Evolutionary conservation across 768 basidiomycete genomes (phyloP).

Genomic region (Pulveroboletus sp.): DNA sequence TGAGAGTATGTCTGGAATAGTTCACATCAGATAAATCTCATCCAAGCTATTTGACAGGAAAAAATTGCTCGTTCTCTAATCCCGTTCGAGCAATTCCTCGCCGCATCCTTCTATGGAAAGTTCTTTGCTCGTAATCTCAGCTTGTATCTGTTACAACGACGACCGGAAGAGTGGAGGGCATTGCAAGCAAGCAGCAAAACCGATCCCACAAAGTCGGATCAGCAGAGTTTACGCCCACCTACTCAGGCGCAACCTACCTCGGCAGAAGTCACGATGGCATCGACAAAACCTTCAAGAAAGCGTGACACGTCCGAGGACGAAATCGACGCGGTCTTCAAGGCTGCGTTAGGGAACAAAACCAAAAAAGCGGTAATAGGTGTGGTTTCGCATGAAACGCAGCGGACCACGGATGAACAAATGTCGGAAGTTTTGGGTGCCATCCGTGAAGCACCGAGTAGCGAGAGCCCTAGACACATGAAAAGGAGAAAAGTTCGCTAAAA

Average conservation of each 20-base stretch:
- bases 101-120: slow-evolving; percentile 80
- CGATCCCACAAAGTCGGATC: slow-evolving; percentile 9
- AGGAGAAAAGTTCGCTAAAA: slow-evolving; percentile 21
- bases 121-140: slow-evolving; percentile 82
- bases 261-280: neutral
- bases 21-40: slow-evolving; percentile 5
- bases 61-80: slow-evolving; percentile 86
- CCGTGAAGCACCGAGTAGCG: slow-evolving; percentile 50
- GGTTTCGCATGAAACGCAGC: slow-evolving; percentile 9
- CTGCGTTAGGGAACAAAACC: slow-evolving; percentile 52
- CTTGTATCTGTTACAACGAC: slow-evolving; percentile 71
- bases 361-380: slow-evolving; percentile 50
- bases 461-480: slow-evolving; percentile 35
- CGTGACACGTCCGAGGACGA: slow-evolving; percentile 52
- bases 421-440: slow-evolving; percentile 59
- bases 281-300: slow-evolving; percentile 45
- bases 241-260: neutral
- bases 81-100: slow-evolving; percentile 65
- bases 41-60: slow-evolving; percentile 50
- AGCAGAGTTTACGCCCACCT: slow-evolving; percentile 14
- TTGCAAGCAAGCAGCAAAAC: slow-evolving; percentile 50
- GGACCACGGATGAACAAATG: slow-evolving; percentile 37
- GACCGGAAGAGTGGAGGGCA: slow-evolving; percentile 83
- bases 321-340: slow-evolving; percentile 72
- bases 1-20: slow-evolving; percentile 57